Evolutionary conservation across 2,329 filamentous ascomycete species (phyloP).

Genomic region (Penicillium sp.): DNA sequence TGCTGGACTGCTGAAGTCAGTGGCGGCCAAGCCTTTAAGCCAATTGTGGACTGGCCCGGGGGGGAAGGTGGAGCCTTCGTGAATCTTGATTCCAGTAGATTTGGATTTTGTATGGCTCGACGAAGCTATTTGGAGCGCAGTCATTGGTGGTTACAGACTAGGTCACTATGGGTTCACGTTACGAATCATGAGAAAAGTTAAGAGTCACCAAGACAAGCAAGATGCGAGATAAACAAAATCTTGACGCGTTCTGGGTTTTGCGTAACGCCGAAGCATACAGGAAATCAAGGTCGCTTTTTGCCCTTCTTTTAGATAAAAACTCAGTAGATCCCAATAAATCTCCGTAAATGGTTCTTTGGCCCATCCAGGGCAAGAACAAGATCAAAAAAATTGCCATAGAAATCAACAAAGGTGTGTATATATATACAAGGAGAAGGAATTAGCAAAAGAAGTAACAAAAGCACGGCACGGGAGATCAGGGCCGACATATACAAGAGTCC

Average conservation of each 20-base stretch:
- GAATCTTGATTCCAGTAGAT: too few species aligned
- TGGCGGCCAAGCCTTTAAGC: neutral
- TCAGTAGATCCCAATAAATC: slow-evolving; percentile 13
- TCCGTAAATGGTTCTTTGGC: slow-evolving; percentile 17
- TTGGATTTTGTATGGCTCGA: too few species aligned
- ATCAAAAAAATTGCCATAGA: slow-evolving; percentile 6
- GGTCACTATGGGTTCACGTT: neutral
- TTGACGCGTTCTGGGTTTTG: slow-evolving; percentile 12
- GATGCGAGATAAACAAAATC: neutral
- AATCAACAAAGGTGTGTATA: slow-evolving; percentile 24
- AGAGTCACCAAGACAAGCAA: neutral
- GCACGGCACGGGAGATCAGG: slow-evolving; percentile 13
- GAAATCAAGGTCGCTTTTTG: slow-evolving; percentile 19
- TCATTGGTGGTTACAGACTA: too few species aligned
- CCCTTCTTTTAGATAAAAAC: slow-evolving; percentile 16
- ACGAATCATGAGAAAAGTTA: neutral
- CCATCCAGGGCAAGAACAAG: slow-evolving; percentile 26
- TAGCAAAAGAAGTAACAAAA: slow-evolving; percentile 13
- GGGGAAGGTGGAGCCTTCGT: neutral
- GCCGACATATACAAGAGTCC: slow-evolving; percentile 24
- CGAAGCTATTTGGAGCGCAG: too few species aligned
- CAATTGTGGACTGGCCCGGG: neutral
- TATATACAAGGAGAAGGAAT: slow-evolving; percentile 28
- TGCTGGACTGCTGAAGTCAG: neutral
- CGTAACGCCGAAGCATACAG: slow-evolving; percentile 16